Base-by-base conservation (phyloP, 2,329 filamentous ascomycete genomes). In the Rosellinia necatrix region DNA sequence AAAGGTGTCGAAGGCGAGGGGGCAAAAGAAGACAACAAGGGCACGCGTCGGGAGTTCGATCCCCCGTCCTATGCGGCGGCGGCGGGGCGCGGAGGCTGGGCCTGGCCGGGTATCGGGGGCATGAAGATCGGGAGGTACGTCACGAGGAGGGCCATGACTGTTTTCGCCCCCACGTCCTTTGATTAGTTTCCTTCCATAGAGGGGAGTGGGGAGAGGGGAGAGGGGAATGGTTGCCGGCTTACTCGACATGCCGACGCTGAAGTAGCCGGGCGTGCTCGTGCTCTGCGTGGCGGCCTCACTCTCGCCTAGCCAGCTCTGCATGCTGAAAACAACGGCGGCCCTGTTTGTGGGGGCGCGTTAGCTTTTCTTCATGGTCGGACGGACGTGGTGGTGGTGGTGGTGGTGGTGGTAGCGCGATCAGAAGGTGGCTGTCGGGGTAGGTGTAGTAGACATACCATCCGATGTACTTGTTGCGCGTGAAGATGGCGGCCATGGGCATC, bases 401-500 rank as follows among this genome's bases (percentile, higher is more conserved):
- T n/a, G n/a, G n/a, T n/a, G n/a, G n/a, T n/a, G n/a, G n/a, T n/a
- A n/a, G n/a, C n/a, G n/a, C n/a, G n/a, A n/a, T n/a, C n/a, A n/a
- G n/a, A n/a, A n/a, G n/a, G n/a, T n/a, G n/a, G n/a, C n/a, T n/a
- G n/a, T n/a, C n/a, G 21, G 9, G 30, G 41, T 12, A 22, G 15
- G 17, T 4, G 15, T 6, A 22, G 4, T 3, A 15, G 15, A 59
- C 60, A 43, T 59, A 63, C 61, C 85, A 88, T 70, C 85, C 85
- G 55, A 88, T 76, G 68, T 84, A 94, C 82, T 90, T 89, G 77
- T 96, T 96, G 65, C 92, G 84, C 66, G 89, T 94, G 72, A 96
- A 94, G 82, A 96, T 96, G 62, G 92, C 92, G 56, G 91, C 92
- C 93, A 97, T 97, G 56, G 93, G 93, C 70, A 97, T 80, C 30